Evolutionary conservation across 116 monocot genomes (phyloP), one percentile per base, ranked within the genome.

Genomic region (Dioscorea cayenensis): DNA sequence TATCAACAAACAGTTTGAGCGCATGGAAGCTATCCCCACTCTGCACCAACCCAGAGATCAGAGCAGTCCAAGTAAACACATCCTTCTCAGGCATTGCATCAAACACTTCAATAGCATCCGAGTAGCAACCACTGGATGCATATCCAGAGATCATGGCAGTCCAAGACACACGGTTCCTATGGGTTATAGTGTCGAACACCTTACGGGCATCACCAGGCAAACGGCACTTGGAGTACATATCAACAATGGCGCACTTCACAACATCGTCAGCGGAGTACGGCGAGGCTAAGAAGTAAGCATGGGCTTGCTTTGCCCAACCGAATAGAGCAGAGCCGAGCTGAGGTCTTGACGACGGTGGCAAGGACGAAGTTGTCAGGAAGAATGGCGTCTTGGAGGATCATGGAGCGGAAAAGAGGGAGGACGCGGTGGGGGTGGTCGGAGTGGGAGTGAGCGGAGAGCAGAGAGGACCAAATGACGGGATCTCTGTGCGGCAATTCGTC

Each of bases 121-220:
- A 60, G 18, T 36, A 52, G 14, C 69, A 17, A 6, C 87, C 85
- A 51, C 78, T 87, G 0, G 82, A 81, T 0, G 92, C 86, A 36
- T 89, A 92, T 9, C 92, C 92, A 13, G 78, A 81, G 29, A 95
- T 72, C 92, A 95, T 85, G 5, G 95, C 87, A 0, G 95, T 95
- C 80, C 69, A 85, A 43, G 65, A 83, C n/a, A 90, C 79, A 29
- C 61, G 28, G 63, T 77, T 95, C 64, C 73, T 84, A 14, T 10
- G 2, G 14, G 16, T 2, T 2, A 92, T 73, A 21, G 52, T 64
- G 58, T 95, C 87, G 52, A 95, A 95, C 51, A 92, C 92, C 49
- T 75, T 78, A 38, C 87, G 81, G 48, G 92, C 92, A 28, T 95
- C 81, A 14, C 68, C 75, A 11, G 63, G 66, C 3, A 66, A 59